A percentile compares a stretch with the other conserved stretches of the same genome.
These are phyloP conservation scores for Aspergillus bombycis DNA, from an alignment of 2,329 filamentous ascomycete species.

Conservation along the genomic window DNA sequence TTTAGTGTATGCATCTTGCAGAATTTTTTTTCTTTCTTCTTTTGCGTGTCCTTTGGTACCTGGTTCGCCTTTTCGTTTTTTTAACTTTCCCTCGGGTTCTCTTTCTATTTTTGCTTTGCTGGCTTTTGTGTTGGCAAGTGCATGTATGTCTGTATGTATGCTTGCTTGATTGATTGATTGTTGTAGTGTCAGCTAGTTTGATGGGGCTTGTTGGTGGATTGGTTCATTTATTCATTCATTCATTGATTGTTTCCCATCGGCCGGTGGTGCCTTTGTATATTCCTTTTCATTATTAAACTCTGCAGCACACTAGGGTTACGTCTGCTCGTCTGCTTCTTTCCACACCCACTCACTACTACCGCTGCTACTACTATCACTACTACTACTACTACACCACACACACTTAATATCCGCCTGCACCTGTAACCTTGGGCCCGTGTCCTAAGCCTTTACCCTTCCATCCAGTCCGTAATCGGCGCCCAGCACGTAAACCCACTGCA, in stretches of 20 bases:
- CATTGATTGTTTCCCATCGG: not conserved
- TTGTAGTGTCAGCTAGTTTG: not conserved
- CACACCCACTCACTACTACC: not conserved
- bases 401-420: slow-evolving; percentile 11
- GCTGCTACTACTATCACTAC: not conserved
- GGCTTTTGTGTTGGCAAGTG: not conserved
- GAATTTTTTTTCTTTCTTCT: not conserved
- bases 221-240: not conserved
- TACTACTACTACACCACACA: not conserved
- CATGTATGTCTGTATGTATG: not conserved
- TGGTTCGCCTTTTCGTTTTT: not conserved
- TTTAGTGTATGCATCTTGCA: slow-evolving; percentile 1
- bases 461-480: slow-evolving; percentile 30
- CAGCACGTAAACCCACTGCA: slow-evolving; percentile 26
- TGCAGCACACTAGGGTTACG: slow-evolving; percentile 6
- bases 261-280: not conserved
- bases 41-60: not conserved
- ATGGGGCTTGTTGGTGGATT: not conserved
- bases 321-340: not conserved
- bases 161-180: no score
- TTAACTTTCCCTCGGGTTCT: not conserved
- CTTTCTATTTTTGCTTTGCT: not conserved
- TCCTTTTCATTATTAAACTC: not conserved
- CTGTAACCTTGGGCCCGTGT: slow-evolving; percentile 15
- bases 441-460: slow-evolving; percentile 28